Conservation (phyloP, 805 yeast species). For the Zygoascus biomembranicola region DNA sequence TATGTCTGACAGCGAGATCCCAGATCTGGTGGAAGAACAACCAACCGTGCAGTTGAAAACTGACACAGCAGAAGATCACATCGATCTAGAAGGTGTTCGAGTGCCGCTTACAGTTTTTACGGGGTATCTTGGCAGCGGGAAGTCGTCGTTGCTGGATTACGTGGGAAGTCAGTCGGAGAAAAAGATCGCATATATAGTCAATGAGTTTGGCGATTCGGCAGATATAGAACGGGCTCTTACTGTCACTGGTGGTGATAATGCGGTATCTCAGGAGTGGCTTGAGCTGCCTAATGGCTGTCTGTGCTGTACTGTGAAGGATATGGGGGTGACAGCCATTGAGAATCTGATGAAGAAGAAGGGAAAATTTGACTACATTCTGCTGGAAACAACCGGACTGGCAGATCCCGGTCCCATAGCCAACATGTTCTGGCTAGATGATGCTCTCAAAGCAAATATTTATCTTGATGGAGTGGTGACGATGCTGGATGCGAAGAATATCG, state of each 20-base stretch:
- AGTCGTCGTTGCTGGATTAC: conserved; percentile 72
- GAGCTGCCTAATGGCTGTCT: conserved; percentile 95
- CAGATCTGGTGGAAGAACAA: conserved; percentile 19
- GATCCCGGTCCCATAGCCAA: conserved; percentile 96
- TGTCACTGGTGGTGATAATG: conserved; percentile 43
- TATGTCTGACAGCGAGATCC: conserved; percentile 14
- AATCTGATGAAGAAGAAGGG: conserved; percentile 65
- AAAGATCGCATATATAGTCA: conserved; percentile 80
- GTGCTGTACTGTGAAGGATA: conserved; percentile 93
- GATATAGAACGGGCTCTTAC: conserved; percentile 85
- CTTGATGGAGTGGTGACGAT: conserved; percentile 91
- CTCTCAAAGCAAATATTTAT: conserved; percentile 70
- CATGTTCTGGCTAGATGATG: conserved; percentile 97
- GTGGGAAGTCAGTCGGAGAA: conserved; percentile 59
- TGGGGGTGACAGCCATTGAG: conserved; percentile 92
- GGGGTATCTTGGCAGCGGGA: conserved; percentile 93
- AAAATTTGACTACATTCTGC: conserved; percentile 77
- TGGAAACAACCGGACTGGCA: conserved; percentile 94
- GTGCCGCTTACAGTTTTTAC: conserved; percentile 92
- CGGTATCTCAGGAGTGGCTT: conserved; percentile 80
- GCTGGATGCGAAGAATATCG: conserved; percentile 57
- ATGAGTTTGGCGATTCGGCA: conserved; percentile 81
- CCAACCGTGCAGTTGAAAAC: neutral
- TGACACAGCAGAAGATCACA: neutral
- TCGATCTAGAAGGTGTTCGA: conserved; percentile 24